Base-by-base conservation (phyloP, 2,329 filamentous ascomycete genomes). In the Alternaria hordeiaustralica region DNA sequence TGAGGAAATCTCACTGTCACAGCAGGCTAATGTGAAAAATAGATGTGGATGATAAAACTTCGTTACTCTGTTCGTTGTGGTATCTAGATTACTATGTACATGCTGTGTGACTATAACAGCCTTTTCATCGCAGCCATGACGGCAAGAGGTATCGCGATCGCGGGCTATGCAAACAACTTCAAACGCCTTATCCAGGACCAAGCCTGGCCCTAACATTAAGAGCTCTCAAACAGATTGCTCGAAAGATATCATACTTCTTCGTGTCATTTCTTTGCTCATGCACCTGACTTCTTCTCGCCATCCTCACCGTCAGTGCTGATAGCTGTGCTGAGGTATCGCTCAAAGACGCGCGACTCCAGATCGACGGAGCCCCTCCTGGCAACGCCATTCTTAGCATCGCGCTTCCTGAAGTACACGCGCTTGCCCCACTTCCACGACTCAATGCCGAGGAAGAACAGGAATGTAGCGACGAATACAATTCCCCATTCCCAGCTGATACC, bases 401-500 rank as follows among this genome's bases (percentile, higher is more conserved):
- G 65, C 50, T 61, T 67, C 67, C 75, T 68, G 63, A 79, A 79
- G 61, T 67, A 80, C 6, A 76, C 76, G 1, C 90, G 81, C 82
- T 92, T 93, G 15, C 71, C 81, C 82, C 84, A 90, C 80, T 92
- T 92, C 86, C 88, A 93, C 0, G 79, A 66, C 78, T 93, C 90
- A 1, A 88, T 83, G 1, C 89, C 89, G 0, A 83, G 69, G 72
- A 92, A 87, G 81, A 92, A 93, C 3, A 91, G 74, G 1, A 86
- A 74, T 0, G 86, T 84, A n/a, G 86, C 85, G 36, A 90, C 82
- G 63, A 92, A 87, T 2, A 91, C 87, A 51, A 92, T 84, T 0
- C 81, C 87, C 90, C 89, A 92, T 75, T 92, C 90, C 89, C 88
- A 90, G 12, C 80, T 84, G 62, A 92, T 91, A 0, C 86, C 85